Evolutionary conservation across 495 filamentous ascomycete species (phyloP), one percentile per base, ranked within the genome.

Genomic region (Friedmanniomyces endolithicus): DNA sequence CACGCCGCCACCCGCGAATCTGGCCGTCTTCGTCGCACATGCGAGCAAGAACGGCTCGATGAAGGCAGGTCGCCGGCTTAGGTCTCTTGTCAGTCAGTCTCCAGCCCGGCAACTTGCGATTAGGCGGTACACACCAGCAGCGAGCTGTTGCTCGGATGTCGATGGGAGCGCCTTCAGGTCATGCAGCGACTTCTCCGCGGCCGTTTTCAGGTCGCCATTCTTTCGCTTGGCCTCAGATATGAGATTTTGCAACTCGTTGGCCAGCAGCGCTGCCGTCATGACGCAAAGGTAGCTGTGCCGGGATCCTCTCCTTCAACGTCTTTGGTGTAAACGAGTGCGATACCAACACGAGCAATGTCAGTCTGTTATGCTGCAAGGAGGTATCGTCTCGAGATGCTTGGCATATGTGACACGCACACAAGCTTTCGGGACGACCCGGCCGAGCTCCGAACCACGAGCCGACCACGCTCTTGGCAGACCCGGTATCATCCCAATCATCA

Each of bases 151-250:
- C 70, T 95, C 87, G 24, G 84, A 86, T 23, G 83, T 83, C 33
- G 78, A 73, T 44, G 85, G 82, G 4, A 97, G 70, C 52, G 75
- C 75, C 69, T 88, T 96, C 54, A 98, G 76, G 61, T 96, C 92
- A 59, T 85, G 87, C 8, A 97, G 71, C 4, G 92, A 90, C 68
- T 94, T 90, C 65, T 98, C 92, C 16, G 92, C 88, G 31, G 92
- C 90, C 78, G 84, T 84, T 74, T 87, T 79, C 39, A 98, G 70
- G 58, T 97, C 92, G 50, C 80, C 76, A 68, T 95, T 83, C 70
- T 94, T 97, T 58, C 90, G 80, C 69, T 94, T 95, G 63, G 88
- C 90, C 68, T 98, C 92, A 65, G 95, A 90, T 50, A 96, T 85
- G 62, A 98, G 79, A 70, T 86, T 94, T 62, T 84, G 77, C 61